Evolutionary conservation across 1,284 basidiomycete genomes (phyloP).

Genomic region (Ceratobasidium sp.): DNA sequence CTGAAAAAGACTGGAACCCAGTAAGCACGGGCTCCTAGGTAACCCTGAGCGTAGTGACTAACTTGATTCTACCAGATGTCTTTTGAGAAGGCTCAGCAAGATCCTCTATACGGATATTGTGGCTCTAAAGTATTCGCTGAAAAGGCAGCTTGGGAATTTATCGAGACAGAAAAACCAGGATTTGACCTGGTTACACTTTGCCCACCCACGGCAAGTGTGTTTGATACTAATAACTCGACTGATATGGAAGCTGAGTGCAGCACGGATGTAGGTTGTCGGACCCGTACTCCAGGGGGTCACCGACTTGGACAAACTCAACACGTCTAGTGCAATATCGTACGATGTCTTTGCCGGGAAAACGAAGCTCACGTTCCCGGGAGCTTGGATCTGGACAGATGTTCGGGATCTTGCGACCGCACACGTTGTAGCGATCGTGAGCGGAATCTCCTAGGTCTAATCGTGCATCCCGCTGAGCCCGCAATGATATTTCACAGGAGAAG

Average conservation of each 20-base stretch:
- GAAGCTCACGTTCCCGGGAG: neutral
- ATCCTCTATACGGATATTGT: slow-evolving; percentile 50
- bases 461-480: neutral
- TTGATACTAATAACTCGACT: neutral
- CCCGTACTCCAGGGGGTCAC: slow-evolving; percentile 34
- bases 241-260: neutral
- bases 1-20: slow-evolving; percentile 56
- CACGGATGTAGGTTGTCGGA: neutral
- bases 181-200: slow-evolving; percentile 48
- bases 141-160: slow-evolving; percentile 48
- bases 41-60: neutral
- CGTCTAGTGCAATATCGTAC: neutral
- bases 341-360: neutral
- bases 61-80: slow-evolving; percentile 27
- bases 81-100: slow-evolving; percentile 23
- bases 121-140: slow-evolving; percentile 54
- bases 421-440: slow-evolving; percentile 6
- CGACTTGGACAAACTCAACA: slow-evolving; percentile 4
- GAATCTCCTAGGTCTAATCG: neutral
- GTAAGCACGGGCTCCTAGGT: slow-evolving; percentile 46
- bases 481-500: slow-evolving; percentile 23
- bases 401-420: slow-evolving; percentile 5
- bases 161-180: slow-evolving; percentile 46
- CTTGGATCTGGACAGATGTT: slow-evolving; percentile 1
- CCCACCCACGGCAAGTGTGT: slow-evolving; percentile 45